Evolutionary conservation across 345 rosid species (phyloP).

Genomic region (Eutrema heterophyllum): DNA sequence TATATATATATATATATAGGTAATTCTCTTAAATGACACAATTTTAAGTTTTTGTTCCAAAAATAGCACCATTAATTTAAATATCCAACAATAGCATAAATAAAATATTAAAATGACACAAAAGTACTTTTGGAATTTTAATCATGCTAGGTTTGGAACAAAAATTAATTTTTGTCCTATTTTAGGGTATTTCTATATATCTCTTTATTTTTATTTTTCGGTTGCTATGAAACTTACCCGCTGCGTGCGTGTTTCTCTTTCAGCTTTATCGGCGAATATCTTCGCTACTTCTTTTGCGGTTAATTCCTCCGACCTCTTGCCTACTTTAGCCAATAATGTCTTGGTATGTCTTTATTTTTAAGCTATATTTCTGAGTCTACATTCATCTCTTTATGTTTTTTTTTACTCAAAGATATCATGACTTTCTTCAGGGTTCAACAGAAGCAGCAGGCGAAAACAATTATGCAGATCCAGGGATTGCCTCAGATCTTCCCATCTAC

Average conservation of each 20-base stretch:
- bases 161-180: too few relatives aligned
- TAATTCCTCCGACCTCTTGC: conserved; percentile 39
- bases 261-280: conserved; percentile 55
- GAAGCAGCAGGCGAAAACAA: conserved; percentile 26
- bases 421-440: conserved; percentile 65
- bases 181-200: too few relatives aligned
- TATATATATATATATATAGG: too few relatives aligned
- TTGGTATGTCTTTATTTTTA: conserved; percentile 37
- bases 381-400: not conserved
- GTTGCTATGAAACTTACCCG: too few relatives aligned
- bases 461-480: conserved; percentile 54
- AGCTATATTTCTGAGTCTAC: not conserved
- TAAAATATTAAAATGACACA: too few relatives aligned
- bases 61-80: too few relatives aligned
- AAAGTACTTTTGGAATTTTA: too few relatives aligned
- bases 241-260: conserved; percentile 5
- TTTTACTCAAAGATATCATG: not conserved
- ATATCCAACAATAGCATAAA: too few relatives aligned
- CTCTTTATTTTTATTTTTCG: too few relatives aligned
- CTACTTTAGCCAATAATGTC: conserved; percentile 43
- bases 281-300: conserved; percentile 35
- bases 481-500: conserved; percentile 47
- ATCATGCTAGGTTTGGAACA: too few relatives aligned
- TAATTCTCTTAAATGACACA: too few relatives aligned
- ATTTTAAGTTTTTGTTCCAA: too few relatives aligned